phyloP scores from a whole-genome alignment of 805 yeast genomes.

The Alloascoidea hylecoeti region DNA sequence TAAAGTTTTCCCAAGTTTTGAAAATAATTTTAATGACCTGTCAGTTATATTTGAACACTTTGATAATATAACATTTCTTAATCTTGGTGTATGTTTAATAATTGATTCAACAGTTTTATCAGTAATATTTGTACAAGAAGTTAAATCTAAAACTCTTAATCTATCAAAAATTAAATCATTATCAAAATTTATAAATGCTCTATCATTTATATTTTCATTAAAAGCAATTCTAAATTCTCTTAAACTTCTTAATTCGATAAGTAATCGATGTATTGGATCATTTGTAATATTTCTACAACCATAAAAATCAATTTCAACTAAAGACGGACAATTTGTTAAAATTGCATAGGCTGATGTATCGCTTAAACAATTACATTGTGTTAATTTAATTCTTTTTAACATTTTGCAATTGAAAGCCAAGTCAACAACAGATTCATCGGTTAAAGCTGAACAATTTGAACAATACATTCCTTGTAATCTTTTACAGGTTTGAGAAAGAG shows the following conservation, averaged over 20 bases:
- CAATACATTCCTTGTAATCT: conserved; percentile 84
- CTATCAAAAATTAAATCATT: conserved; percentile 29
- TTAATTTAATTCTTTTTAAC: conserved; percentile 71
- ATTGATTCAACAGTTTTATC: conserved; percentile 66
- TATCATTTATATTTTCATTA: conserved; percentile 56
- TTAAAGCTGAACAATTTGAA: conserved; percentile 65
- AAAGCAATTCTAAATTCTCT: conserved; percentile 77
- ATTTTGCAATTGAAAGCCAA: conserved; percentile 53
- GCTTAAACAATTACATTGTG: conserved; percentile 52
- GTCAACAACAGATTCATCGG: conserved; percentile 45
- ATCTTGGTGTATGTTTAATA: conserved; percentile 65
- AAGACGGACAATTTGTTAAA: conserved; percentile 57
- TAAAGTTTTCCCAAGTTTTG: conserved; percentile 61
- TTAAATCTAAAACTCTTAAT: conserved; percentile 70
- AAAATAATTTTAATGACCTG: conserved; percentile 54
- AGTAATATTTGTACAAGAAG: conserved; percentile 69
- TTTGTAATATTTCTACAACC: conserved; percentile 67
- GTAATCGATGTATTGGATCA: conserved; percentile 37
- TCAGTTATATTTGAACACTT: conserved; percentile 85
- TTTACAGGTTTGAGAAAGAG: conserved; percentile 58
- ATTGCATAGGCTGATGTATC: conserved; percentile 48
- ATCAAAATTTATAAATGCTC: conserved; percentile 22
- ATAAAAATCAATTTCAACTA: conserved; percentile 85
- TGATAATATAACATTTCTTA: conserved; percentile 78
- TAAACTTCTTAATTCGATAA: conserved; percentile 50